Evolutionary conservation across 140 eudicot species (phyloP).

Genomic region (Oenanthe javanica): DNA sequence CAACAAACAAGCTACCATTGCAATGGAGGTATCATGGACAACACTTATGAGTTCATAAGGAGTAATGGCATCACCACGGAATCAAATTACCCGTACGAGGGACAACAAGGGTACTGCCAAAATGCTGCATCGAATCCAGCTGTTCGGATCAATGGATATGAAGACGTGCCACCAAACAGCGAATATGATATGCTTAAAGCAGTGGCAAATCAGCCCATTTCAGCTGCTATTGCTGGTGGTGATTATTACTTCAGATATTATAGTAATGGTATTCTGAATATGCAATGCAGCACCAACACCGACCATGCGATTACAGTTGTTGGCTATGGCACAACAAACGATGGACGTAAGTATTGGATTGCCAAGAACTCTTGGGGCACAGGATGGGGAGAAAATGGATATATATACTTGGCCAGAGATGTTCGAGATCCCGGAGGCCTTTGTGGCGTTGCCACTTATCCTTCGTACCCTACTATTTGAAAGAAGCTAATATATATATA

Average conservation of each 20-base stretch:
- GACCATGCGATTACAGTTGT: conserved; percentile 15
- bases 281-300: conserved; percentile 3
- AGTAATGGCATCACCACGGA: conserved; percentile 16
- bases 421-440: conserved; percentile 20
- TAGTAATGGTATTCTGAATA: background rate
- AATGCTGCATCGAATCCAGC: background rate
- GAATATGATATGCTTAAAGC: conserved; percentile 17
- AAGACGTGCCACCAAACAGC: conserved; percentile 14
- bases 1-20: background rate
- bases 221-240: conserved; percentile 7
- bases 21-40: conserved; percentile 2
- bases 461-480: conserved; percentile 38
- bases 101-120: conserved; percentile 8
- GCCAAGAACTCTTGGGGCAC: conserved; percentile 21
- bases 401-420: conserved; percentile 25
- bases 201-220: conserved; percentile 20
- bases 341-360: conserved; percentile 18
- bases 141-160: conserved; percentile 6
- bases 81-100: conserved; percentile 10
- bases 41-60: conserved; percentile 12
- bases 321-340: conserved; percentile 14
- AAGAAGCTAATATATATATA: background rate
- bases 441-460: conserved; percentile 38
- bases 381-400: conserved; percentile 19
- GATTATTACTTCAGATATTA: conserved; percentile 11